phyloP scores from a whole-genome alignment of 768 basidiomycete genomes.

The Auricularia sp. region DNA sequence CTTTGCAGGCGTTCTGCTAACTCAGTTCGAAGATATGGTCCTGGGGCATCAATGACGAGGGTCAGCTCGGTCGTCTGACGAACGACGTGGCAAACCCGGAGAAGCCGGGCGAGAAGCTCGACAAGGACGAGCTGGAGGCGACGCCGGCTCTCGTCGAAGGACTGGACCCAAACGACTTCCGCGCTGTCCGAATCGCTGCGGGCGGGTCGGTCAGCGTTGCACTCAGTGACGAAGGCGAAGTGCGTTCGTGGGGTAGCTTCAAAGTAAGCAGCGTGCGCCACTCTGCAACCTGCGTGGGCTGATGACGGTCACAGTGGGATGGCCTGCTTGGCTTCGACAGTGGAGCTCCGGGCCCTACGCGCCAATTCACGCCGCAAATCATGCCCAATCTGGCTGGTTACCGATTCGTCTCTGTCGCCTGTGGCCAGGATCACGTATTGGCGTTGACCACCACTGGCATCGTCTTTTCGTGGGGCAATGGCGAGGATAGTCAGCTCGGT shows the following conservation, averaged over 20 bases:
- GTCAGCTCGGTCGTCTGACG: conserved; percentile 74
- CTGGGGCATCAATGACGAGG: conserved; percentile 81
- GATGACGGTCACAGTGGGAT: conserved; percentile 46
- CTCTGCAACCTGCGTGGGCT: conserved; percentile 1
- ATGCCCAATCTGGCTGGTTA: conserved; percentile 48
- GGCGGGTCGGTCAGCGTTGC: conserved; percentile 88
- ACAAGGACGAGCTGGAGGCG: conserved; percentile 40
- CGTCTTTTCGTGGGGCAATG: conserved; percentile 84
- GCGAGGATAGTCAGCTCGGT: conserved; percentile 85
- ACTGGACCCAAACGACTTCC: conserved; percentile 69
- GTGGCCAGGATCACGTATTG: conserved; percentile 83
- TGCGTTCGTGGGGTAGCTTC: conserved; percentile 86
- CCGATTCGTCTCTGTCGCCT: conserved; percentile 59
- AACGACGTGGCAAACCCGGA: conserved; percentile 47
- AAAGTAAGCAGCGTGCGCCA: conserved; percentile 41
- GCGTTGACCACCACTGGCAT: conserved; percentile 81
- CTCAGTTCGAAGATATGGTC: conserved; percentile 54
- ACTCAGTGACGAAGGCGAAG: conserved; percentile 64
- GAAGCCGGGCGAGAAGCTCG: conserved; percentile 46
- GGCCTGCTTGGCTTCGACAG: conserved; percentile 70
- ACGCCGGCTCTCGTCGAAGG: conserved; percentile 27
- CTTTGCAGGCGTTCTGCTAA: conserved; percentile 5
- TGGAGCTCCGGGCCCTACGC: conserved; percentile 42
- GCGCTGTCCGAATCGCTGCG: conserved; percentile 69
- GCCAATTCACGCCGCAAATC: conserved; percentile 59